These are phyloP conservation scores for Psilocybe subaeruginosa DNA, from an alignment of 768 basidiomycete genomes.

Conservation along the genomic window DNA sequence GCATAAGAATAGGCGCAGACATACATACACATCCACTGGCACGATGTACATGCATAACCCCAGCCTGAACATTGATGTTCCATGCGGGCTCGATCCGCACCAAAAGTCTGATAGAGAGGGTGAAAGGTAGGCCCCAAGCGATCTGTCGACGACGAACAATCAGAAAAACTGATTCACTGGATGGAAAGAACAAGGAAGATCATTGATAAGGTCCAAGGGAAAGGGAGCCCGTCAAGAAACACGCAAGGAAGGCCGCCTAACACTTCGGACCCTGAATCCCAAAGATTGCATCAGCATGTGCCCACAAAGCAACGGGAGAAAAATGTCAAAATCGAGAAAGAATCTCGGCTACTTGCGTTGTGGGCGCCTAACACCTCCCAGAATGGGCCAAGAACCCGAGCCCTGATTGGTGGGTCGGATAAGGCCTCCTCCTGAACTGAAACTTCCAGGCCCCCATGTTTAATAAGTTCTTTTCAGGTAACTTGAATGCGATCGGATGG, in stretches of 20 bases:
- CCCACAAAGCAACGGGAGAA: slow-evolving; percentile 4
- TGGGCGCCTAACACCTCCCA: neutral
- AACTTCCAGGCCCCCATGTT: neutral
- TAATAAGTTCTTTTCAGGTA: neutral
- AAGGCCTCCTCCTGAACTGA: neutral
- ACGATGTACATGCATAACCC: too few species aligned
- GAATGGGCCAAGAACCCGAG: neutral
- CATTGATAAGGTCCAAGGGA: neutral
- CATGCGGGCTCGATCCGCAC: too few species aligned
- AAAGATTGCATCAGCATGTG: slow-evolving; percentile 4
- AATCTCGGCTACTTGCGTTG: slow-evolving; percentile 1
- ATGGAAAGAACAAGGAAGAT: neutral
- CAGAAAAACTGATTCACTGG: neutral
- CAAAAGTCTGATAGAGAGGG: neutral
- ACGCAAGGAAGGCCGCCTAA: neutral
- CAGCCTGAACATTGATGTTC: too few species aligned
- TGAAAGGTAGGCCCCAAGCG: neutral
- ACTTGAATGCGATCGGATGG: neutral
- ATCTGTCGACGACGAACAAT: neutral
- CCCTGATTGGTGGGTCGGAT: neutral
- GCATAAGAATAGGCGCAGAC: too few species aligned
- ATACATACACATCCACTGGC: too few species aligned
- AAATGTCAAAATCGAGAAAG: neutral
- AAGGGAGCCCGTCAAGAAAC: neutral
- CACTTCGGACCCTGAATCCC: neutral